Base-by-base conservation (phyloP, 2,329 filamentous ascomycete species). In the Magnaporthales sp. region DNA sequence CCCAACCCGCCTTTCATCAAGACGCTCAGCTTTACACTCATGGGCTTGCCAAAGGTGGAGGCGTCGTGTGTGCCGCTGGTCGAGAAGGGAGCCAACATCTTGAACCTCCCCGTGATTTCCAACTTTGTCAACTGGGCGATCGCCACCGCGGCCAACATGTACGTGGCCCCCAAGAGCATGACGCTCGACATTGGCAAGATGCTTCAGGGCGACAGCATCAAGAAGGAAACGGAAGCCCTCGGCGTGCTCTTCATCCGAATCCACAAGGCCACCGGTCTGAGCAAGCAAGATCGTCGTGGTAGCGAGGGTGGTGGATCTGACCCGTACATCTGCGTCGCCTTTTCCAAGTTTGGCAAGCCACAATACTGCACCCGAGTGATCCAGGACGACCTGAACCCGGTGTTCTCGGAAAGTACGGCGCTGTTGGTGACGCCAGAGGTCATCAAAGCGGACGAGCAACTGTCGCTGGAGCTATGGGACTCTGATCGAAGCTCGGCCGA, bases 101-200 rank as follows among this genome's bases (percentile, higher is more conserved):
- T 98, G 29, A 97, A 98, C 71, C 80, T 98, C 10, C 94, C 94
- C 0, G 77, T 98, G 51, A 97, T 98, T 72, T 96, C 92, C 15
- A 96, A 96, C 73, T 98, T 99, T 74, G 94, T 97, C 77, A 97
- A 97, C 77, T 97, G 93, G 79, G 92, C 94, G 5, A 96, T 98
- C 72, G 89, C 88, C 51, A 88, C 95, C 0, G 92, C 93, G 0
- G 90, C 91, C 2, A 91, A 89, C 74, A 90, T 97, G 85, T 97
- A 97, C 70, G 93, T 97, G 29, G 94, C 94, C 2, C 94, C 94
- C 9, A 97, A 97, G 78, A 95, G 90, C 11, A 89, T 98, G 89
- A 93, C 92, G 0, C 84, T 98, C 62, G 94, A 99, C 72, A 85
- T 98, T 75, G 88, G 91, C 72, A 93, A 93, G 75, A 91, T 98